Conservation (phyloP, 2,329 filamentous ascomycete genomes). For the Thermothelomyces thermophilus region DNA sequence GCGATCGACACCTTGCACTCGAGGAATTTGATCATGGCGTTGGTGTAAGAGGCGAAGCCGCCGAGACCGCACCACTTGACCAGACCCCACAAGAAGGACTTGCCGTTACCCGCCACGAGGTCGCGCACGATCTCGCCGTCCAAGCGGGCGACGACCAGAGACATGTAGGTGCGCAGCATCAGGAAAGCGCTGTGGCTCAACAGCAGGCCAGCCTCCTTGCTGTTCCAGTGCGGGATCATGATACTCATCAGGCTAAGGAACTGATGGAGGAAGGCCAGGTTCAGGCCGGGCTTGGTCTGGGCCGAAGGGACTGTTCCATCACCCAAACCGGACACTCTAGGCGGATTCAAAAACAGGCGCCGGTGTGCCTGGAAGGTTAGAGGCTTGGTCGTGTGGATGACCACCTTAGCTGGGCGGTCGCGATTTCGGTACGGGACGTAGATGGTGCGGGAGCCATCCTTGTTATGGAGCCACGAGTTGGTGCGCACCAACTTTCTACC, state of each 20-base stretch:
- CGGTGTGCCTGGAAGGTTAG: constrained; percentile 96
- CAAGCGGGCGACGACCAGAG: constrained; percentile 81
- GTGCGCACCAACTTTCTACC: constrained; percentile 75
- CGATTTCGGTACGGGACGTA: constrained; percentile 87
- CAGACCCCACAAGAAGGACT: constrained; percentile 79
- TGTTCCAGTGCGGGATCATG: constrained; percentile 92
- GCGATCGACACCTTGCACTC: constrained; percentile 98
- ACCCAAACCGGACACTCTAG: constrained; percentile 69
- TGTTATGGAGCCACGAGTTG: constrained; percentile 88
- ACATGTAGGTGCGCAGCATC: constrained; percentile 88
- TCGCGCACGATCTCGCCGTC: constrained; percentile 96
- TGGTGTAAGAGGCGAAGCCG: constrained; percentile 90
- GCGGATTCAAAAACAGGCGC: constrained; percentile 85
- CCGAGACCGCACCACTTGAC: constrained; percentile 94
- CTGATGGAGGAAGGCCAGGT: constrained; percentile 92
- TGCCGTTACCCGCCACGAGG: constrained; percentile 89
- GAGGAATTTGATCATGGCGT: constrained; percentile 97
- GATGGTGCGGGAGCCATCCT: constrained; percentile 90
- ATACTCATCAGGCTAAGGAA: constrained; percentile 95
- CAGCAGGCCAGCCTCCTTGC: constrained; percentile 88
- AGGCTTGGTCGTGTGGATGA: constrained; percentile 81
- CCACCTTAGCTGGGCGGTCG: constrained; percentile 79
- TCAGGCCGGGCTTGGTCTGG: constrained; percentile 88
- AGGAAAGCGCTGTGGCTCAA: constrained; percentile 85
- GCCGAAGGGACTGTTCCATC: constrained; percentile 74